Conservation (phyloP, 1,139 yeast species). For the Williopsis jadinii region DNA sequence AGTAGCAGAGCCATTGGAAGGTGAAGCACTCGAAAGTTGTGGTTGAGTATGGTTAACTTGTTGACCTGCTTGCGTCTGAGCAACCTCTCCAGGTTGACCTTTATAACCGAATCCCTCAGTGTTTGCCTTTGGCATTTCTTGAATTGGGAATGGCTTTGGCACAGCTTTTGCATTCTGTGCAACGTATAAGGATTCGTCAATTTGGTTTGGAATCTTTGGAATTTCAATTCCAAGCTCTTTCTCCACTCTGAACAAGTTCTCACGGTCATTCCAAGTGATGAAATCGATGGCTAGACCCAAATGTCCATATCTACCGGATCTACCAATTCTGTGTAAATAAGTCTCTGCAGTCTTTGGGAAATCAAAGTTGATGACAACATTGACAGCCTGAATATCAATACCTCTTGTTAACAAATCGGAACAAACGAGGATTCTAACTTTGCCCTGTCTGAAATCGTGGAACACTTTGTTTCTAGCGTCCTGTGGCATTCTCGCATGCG, state of each 20-base stretch:
- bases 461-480: slow-evolving; percentile 95
- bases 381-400: slow-evolving; percentile 98
- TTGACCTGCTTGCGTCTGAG: slow-evolving; percentile 5
- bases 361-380: slow-evolving; percentile 95
- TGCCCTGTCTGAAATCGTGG: slow-evolving; percentile 98
- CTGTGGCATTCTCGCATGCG: slow-evolving; percentile 98
- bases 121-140: slow-evolving; percentile 27
- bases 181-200: slow-evolving; percentile 84
- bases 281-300: slow-evolving; percentile 95
- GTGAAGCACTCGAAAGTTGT: slow-evolving; percentile 15
- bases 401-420: slow-evolving; percentile 97
- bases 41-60: slow-evolving; percentile 16
- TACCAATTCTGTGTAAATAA: slow-evolving; percentile 96
- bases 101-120: slow-evolving; percentile 39
- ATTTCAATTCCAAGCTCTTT: slow-evolving; percentile 97
- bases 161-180: slow-evolving; percentile 72
- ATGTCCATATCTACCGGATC: slow-evolving; percentile 98
- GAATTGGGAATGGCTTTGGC: slow-evolving; percentile 84
- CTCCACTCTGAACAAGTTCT: slow-evolving; percentile 88
- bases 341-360: slow-evolving; percentile 98
- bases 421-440: slow-evolving; percentile 94
- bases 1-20: background rate
- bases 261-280: slow-evolving; percentile 95
- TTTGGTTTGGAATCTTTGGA: slow-evolving; percentile 88
- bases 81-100: slow-evolving; percentile 38